Evolutionary conservation across 768 basidiomycete species (phyloP), one percentile per base, ranked within the genome.

Genomic region (Mycena indigotica): DNA sequence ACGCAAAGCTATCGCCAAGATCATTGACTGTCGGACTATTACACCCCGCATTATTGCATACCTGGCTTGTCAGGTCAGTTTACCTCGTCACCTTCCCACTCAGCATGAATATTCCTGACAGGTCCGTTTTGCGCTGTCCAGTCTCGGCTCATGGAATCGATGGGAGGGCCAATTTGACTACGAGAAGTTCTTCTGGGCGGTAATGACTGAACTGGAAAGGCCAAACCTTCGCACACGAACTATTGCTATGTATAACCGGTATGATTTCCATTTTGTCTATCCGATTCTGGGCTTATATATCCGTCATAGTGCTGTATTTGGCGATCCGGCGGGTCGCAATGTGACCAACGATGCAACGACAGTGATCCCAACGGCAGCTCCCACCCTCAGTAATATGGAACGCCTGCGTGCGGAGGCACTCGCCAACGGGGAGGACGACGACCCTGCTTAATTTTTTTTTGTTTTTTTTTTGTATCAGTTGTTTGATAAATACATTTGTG

Each of bases 161-260:
- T 24, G 13, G n/a, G 55, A 56, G 17, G 55, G 55, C 23, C 17
- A 35, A 16, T 56, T 56, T 38, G 35, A 56, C 24, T 56, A 56
- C 48, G 24, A 40, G 25, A 25, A 39, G 16, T 56, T 56, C 26
- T 56, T 56, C 21, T 56, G 55, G 55, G 23, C 24, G 12, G 50
- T 56, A 17, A 23, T 44, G 15, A 23, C 12, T 21, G 21, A 15
- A 21, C 21, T 44, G 15, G 21, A 44, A 13, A 44, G 23, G 41
- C 41, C 41, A 5, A 44, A 44, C n/a, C 21, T 44, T 21, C 8
- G 15, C 41, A 5, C 41, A 5, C 41, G 41, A 8, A 44, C 41
- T 8, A 44, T 44, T 21, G n/a, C 6, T 13, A 13, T 13, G 13
- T 44, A 44, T 23, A 44, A 44, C 21, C 41, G 23, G 41, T 44